Percentiles rank a stretch among this genome's conserved stretches.
Evolutionary conservation across 192 early-diverging fungal species (phyloP).

Genomic region (Gonapodya prolifera): DNA sequence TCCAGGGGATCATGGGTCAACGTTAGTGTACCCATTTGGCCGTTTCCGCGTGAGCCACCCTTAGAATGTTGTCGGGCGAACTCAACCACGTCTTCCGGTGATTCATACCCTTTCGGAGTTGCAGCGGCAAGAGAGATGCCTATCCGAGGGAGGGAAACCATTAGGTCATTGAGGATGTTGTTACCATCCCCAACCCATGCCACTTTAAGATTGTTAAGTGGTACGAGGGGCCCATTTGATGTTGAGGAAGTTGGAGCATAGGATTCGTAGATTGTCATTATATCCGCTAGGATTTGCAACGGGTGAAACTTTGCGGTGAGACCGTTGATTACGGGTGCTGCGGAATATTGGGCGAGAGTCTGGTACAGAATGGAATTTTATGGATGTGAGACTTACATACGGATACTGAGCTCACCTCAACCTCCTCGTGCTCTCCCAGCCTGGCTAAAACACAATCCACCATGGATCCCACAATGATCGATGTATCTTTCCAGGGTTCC

Average conservation of each 20-base stretch:
- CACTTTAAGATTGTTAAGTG: slow-evolving; percentile 55
- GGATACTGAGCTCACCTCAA: slow-evolving; percentile 39
- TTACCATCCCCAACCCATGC: slow-evolving; percentile 99
- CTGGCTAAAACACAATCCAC: slow-evolving; percentile 91
- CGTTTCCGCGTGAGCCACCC: slow-evolving; percentile 29
- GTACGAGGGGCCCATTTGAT: slow-evolving; percentile 21
- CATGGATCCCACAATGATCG: slow-evolving; percentile 89
- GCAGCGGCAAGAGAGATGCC: slow-evolving; percentile 72
- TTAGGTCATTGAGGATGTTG: slow-evolving; percentile 85
- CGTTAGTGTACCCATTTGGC: slow-evolving; percentile 12
- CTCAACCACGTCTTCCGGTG: slow-evolving; percentile 53
- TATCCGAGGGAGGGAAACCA: slow-evolving; percentile 78
- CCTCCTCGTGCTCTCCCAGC: slow-evolving; percentile 76
- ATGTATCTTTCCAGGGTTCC: slow-evolving; percentile 81
- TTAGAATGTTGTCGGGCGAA: slow-evolving; percentile 51
- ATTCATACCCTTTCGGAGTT: slow-evolving; percentile 70
- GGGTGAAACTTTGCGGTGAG: slow-evolving; percentile 91
- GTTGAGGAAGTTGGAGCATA: background rate
- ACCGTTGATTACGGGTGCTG: slow-evolving; percentile 92
- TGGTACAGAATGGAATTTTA: slow-evolving; percentile 12
- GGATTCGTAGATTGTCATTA: slow-evolving; percentile 85
- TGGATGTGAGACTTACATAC: background rate
- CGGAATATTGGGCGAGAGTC: slow-evolving; percentile 70
- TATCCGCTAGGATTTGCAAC: slow-evolving; percentile 90
- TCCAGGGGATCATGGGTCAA: slow-evolving; percentile 56